These are phyloP conservation scores for Millerozyma acaciae DNA, from an alignment of 805 yeast genomes.

Conservation along the genomic window DNA sequence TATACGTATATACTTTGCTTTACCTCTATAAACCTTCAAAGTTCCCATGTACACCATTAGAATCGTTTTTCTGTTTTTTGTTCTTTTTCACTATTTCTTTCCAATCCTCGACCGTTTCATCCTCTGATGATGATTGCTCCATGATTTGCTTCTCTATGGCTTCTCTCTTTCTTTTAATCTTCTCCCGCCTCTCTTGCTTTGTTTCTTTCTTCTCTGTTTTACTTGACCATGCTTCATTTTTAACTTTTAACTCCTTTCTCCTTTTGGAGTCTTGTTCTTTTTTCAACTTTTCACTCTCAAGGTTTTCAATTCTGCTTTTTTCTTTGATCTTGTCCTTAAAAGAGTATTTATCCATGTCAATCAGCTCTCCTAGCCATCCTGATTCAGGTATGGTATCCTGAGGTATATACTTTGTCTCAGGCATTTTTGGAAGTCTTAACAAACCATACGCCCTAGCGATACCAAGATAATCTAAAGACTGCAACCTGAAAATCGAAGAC, in stretches of 20 bases:
- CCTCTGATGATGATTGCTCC: slow-evolving; percentile 43
- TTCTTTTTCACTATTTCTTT: slow-evolving; percentile 68
- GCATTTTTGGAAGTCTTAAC: slow-evolving; percentile 88
- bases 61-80: slow-evolving; percentile 51
- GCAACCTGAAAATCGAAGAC: slow-evolving; percentile 77
- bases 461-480: slow-evolving; percentile 65
- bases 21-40: slow-evolving; percentile 49
- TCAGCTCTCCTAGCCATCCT: slow-evolving; percentile 67
- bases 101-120: slow-evolving; percentile 72
- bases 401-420: slow-evolving; percentile 61
- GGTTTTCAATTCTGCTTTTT: slow-evolving; percentile 51
- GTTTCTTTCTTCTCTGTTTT: slow-evolving; percentile 60
- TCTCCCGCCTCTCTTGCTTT: slow-evolving; percentile 61
- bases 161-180: slow-evolving; percentile 60
- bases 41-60: slow-evolving; percentile 45
- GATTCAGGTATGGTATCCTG: slow-evolving; percentile 53
- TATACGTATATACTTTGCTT: slow-evolving; percentile 2
- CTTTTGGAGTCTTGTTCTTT: slow-evolving; percentile 37
- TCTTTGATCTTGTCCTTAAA: slow-evolving; percentile 69
- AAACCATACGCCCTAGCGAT: slow-evolving; percentile 77
- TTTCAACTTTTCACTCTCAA: slow-evolving; percentile 43
- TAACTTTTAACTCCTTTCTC: slow-evolving; percentile 43
- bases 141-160: slow-evolving; percentile 56
- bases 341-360: slow-evolving; percentile 65
- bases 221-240: slow-evolving; percentile 79